Evolutionary conservation across 2,329 filamentous ascomycete species (phyloP).

Genomic region (Ophiostoma tasmaniense): DNA sequence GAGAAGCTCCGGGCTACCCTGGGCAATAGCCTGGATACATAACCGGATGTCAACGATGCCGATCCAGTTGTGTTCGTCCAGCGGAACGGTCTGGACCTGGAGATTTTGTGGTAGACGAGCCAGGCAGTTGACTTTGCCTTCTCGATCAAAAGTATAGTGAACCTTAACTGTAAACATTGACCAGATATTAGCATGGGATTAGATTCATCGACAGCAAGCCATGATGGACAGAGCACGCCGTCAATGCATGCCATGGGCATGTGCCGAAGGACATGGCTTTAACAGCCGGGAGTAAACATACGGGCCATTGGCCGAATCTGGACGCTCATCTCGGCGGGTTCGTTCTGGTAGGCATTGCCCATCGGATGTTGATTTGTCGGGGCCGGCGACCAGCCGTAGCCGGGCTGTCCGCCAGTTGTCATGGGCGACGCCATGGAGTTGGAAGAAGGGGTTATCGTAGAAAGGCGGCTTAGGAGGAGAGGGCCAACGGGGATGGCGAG

Average conservation of each 20-base stretch:
- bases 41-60: conserved; percentile 80
- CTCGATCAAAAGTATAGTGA: conserved; percentile 88
- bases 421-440: conserved; percentile 21
- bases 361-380: conserved; percentile 7
- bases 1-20: conserved; percentile 77
- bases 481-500: not conserved
- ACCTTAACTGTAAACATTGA: conserved; percentile 67
- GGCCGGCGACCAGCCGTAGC: conserved; percentile 13
- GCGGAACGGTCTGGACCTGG: conserved; percentile 66
- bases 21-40: conserved; percentile 73
- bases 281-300: conserved; percentile 22
- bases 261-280: not conserved
- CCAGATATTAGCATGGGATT: not conserved
- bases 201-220: not conserved
- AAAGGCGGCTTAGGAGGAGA: not conserved
- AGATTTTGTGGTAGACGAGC: conserved; percentile 75
- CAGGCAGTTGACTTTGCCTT: conserved; percentile 80
- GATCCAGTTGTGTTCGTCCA: conserved; percentile 74
- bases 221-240: not conserved
- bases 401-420: conserved; percentile 16
- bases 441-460: not conserved
- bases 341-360: conserved; percentile 12
- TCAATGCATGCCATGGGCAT: not conserved
- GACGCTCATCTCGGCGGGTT: conserved; percentile 26
- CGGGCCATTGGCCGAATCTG: conserved; percentile 30